Evolutionary conservation across 2,329 filamentous ascomycete species (phyloP), one percentile per base, ranked within the genome.

Genomic region (Colletotrichum kahawae): DNA sequence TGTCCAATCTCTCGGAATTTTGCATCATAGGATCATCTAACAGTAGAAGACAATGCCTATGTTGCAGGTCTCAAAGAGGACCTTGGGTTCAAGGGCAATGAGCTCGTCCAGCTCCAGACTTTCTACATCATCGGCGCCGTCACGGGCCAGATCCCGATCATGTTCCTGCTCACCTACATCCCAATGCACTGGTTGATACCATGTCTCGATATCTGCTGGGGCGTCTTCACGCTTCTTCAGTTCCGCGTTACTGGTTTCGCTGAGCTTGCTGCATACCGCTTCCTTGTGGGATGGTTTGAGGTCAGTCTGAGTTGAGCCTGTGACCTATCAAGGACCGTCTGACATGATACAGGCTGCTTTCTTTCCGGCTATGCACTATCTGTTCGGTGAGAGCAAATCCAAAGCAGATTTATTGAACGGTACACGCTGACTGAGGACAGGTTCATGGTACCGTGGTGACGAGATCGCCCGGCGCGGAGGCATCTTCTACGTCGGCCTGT

Each of bases 171-270:
- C 33, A 81, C 6, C 63, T 81, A 16, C 79, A 80, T 29, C 80
- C 82, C 5, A 36, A 79, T 27, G 78, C 79, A 68, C 79, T 83
- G 54, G 82, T 6, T 71, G 57, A 27, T 82, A 70, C 66, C 80
- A 77, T 65, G 71, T 80, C 5, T 75, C 76, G 88, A 91, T 73
- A 77, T 91, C 3, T 79, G 83, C 2, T 92, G 90, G 90, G 89
- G 89, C 0, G 80, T 91, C 34, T 89, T 92, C 74, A 92, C 90
- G 0, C 83, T 92, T 14, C 82, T 91, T 76, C 57, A 77, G 73
- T 54, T 57, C 78, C 64, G 76, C 51, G 16, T 78, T 74, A 75
- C 66, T 77, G 82, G 48, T 48, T 82, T 36, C 27, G 70, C 31
- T 36, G 78, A 38, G 71, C 84, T 75, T 10, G 73, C 73, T 9